Base-by-base conservation (phyloP, 2,329 filamentous ascomycete genomes). In the Colletotrichum horii region DNA sequence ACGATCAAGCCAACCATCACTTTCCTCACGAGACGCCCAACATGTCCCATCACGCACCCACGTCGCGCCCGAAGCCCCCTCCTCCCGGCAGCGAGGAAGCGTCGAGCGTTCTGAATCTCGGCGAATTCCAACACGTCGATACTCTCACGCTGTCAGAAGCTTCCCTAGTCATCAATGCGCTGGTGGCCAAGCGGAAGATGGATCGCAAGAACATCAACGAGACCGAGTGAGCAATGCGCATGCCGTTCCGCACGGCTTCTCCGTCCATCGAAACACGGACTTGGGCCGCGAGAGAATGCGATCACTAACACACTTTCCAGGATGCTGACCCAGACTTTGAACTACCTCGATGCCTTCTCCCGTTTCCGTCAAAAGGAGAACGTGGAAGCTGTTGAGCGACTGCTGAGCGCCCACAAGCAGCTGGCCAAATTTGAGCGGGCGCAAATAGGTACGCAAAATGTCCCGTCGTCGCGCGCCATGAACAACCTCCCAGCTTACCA, bases 321-420 rank as follows among this genome's bases (percentile, higher is more conserved):
- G 82, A 96, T 96, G 84, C 90, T 98, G 72, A 93, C 92, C 77
- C 96, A 98, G 84, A 98, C 96, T 30, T 91, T 96, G 78, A 95
- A 96, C 82, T 98, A 99, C 86, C 92, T 98, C 70, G 96, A 98
- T 81, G 93, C 96, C 77, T 99, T 99, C 86, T 94, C 96, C 22
- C 94, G 97, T 43, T 98, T 98, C 90, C 98, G 98, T 87, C 93
- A 96, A 81, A 96, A 96, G 84, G 95, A 98, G 84, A 97, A 97
- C 79, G 94, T 98, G 82, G 95, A 98, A 86, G 95, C 95, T n/a
- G 95, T 98, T 36, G 96, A 98, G 85, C 92, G 95, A 75, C 88
- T 98, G 80, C 90, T 98, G 78, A 94, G 94, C 79, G 91, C 93
- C 74, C 94, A 95, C 82, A 92, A 92, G 78, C 92, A 95, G 83